A percentile compares a stretch with the other conserved stretches of the same genome.
Evolutionary conservation across 805 yeast species (phyloP).

Genomic region (Hyphopichia homilentoma): DNA sequence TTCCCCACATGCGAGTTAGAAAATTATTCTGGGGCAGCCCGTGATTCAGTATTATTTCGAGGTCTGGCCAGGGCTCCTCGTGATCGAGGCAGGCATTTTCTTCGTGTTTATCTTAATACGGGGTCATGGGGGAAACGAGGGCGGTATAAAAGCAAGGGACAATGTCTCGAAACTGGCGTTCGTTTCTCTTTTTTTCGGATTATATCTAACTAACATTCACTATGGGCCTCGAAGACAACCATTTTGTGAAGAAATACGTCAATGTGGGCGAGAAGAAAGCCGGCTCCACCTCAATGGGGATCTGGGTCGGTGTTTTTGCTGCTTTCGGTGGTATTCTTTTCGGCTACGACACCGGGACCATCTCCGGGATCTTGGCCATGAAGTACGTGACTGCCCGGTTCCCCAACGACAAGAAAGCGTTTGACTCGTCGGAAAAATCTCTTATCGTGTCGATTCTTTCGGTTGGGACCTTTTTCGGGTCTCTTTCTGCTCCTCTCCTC

Average conservation of each 20-base stretch:
- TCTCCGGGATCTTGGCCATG: slow-evolving; percentile 41
- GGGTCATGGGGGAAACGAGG: too few relatives aligned
- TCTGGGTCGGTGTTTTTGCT: slow-evolving; percentile 37
- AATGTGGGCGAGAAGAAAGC: slow-evolving; percentile 46
- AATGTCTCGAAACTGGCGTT: too few relatives aligned
- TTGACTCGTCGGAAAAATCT: slow-evolving; percentile 19
- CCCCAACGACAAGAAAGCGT: slow-evolving; percentile 12
- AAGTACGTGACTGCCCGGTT: slow-evolving; percentile 27
- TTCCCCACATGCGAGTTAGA: too few relatives aligned
- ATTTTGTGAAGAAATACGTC: slow-evolving; percentile 28
- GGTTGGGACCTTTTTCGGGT: slow-evolving; percentile 41
- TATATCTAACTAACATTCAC: too few relatives aligned
- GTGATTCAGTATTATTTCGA: too few relatives aligned
- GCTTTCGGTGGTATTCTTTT: slow-evolving; percentile 40
- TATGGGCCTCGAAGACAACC: slow-evolving; percentile 39
- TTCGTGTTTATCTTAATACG: too few relatives aligned
- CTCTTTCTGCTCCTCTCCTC: slow-evolving; percentile 32
- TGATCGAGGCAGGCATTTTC: too few relatives aligned
- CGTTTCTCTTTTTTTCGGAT: too few relatives aligned
- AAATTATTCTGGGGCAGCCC: too few relatives aligned
- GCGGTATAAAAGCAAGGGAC: too few relatives aligned
- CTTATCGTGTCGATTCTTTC: slow-evolving; percentile 27
- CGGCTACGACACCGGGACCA: slow-evolving; percentile 43
- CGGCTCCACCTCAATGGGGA: slow-evolving; percentile 41
- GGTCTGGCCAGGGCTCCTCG: too few relatives aligned